These are phyloP conservation scores for Phoma herbarum DNA, from an alignment of 2,329 filamentous ascomycete species.

Conservation along the genomic window DNA sequence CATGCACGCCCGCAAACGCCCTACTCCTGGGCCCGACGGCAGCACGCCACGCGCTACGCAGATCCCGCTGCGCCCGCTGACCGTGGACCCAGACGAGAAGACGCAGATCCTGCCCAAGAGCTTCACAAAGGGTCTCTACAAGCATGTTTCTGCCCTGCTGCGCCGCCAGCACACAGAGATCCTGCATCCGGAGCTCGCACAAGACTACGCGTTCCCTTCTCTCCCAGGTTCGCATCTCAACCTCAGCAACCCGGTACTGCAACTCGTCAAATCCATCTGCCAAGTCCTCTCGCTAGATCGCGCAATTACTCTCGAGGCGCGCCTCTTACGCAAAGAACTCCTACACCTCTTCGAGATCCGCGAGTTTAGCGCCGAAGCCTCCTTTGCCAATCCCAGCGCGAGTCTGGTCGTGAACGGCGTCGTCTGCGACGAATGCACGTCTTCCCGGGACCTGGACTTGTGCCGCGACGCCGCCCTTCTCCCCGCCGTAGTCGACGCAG, in stretches of 20 bases:
- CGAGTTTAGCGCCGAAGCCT: slow-evolving; percentile 89
- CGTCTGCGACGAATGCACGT: slow-evolving; percentile 89
- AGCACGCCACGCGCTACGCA: slow-evolving; percentile 66
- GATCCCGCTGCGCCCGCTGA: slow-evolving; percentile 64
- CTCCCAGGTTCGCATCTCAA: slow-evolving; percentile 76
- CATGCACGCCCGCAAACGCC: slow-evolving; percentile 85
- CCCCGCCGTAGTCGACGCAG: slow-evolving; percentile 54
- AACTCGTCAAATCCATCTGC: slow-evolving; percentile 92
- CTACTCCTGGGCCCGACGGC: slow-evolving; percentile 57
- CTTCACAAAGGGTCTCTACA: slow-evolving; percentile 90
- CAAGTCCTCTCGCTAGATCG: slow-evolving; percentile 92
- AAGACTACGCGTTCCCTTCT: slow-evolving; percentile 84
- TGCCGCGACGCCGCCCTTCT: slow-evolving; percentile 88
- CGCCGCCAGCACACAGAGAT: slow-evolving; percentile 87
- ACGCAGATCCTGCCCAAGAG: slow-evolving; percentile 76
- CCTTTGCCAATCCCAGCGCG: slow-evolving; percentile 85
- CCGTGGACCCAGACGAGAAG: slow-evolving; percentile 65
- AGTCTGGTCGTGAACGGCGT: slow-evolving; percentile 77
- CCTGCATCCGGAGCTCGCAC: slow-evolving; percentile 84
- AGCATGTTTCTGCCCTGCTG: slow-evolving; percentile 83
- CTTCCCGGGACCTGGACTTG: slow-evolving; percentile 87
- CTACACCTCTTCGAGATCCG: slow-evolving; percentile 90
- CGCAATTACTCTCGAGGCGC: slow-evolving; percentile 86
- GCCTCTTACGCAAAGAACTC: slow-evolving; percentile 87
- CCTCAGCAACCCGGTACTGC: slow-evolving; percentile 76